Conservation (phyloP, 495 filamentous ascomycete genomes). For the Collariella sp. region DNA sequence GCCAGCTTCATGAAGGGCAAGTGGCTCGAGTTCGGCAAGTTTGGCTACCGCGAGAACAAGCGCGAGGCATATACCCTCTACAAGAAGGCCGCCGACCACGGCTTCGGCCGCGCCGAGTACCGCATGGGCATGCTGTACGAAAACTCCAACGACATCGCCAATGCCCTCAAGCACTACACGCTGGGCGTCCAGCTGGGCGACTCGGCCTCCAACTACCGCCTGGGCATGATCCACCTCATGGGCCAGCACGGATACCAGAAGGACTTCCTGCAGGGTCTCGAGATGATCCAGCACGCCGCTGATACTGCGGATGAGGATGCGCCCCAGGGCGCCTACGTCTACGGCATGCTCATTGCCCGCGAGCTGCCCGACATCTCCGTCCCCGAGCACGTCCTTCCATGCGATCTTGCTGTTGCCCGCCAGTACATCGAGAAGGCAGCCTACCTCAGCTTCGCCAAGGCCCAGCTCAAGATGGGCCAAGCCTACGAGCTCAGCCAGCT, state of each 20-base stretch:
- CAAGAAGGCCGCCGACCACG: slow-evolving; percentile 72
- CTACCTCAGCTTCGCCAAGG: slow-evolving; percentile 92
- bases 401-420: slow-evolving; percentile 64
- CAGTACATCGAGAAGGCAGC: slow-evolving; percentile 94
- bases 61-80: slow-evolving; percentile 88
- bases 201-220: slow-evolving; percentile 86
- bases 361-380: slow-evolving; percentile 83
- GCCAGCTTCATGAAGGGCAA: slow-evolving; percentile 91
- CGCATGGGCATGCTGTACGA: slow-evolving; percentile 98
- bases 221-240: slow-evolving; percentile 95
- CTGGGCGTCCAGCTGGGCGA: slow-evolving; percentile 67
- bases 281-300: slow-evolving; percentile 73
- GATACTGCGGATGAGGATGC: slow-evolving; percentile 93
- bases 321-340: slow-evolving; percentile 93
- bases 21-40: slow-evolving; percentile 98
- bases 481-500: slow-evolving; percentile 92
- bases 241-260: slow-evolving; percentile 85
- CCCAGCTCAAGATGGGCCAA: slow-evolving; percentile 93
- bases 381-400: slow-evolving; percentile 60
- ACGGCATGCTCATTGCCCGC: slow-evolving; percentile 86
- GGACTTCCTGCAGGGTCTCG: slow-evolving; percentile 67
- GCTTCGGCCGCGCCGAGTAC: slow-evolving; percentile 92
- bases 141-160: slow-evolving; percentile 78
- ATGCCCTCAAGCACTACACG: slow-evolving; percentile 83
- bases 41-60: slow-evolving; percentile 78